These are phyloP conservation scores for Clitopilus passeckerianus DNA, from an alignment of 768 basidiomycete genomes.

Conservation along the genomic window DNA sequence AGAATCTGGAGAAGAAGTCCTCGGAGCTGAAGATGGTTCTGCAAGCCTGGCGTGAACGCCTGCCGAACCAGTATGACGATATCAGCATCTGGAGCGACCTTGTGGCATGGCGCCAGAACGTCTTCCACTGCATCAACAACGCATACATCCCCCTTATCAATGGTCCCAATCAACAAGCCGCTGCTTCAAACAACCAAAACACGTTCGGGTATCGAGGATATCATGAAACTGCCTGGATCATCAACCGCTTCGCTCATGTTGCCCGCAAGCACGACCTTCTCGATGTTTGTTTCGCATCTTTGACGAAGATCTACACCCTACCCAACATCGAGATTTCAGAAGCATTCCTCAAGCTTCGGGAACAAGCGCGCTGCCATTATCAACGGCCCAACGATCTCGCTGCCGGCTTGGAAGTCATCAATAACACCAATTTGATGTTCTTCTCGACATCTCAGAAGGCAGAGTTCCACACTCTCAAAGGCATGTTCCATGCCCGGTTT, in stretches of 20 bases:
- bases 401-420: constrained; percentile 96
- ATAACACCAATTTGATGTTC: constrained; percentile 98
- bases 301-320: constrained; percentile 97
- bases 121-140: constrained; percentile 96
- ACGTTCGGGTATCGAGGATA: constrained; percentile 94
- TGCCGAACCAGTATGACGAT: constrained; percentile 95
- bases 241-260: constrained; percentile 98
- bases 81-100: constrained; percentile 99
- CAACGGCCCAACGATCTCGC: constrained; percentile 91
- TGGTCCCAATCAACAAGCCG: constrained; percentile 44
- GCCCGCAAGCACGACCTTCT: constrained; percentile 95
- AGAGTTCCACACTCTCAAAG: constrained; percentile 97
- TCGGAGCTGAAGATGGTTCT: constrained; percentile 95
- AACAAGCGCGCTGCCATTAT: constrained; percentile 98
- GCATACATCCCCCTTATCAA: constrained; percentile 89
- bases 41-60: constrained; percentile 93
- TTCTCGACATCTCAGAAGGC: constrained; percentile 94
- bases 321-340: constrained; percentile 99
- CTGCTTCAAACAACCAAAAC: constrained; percentile 54
- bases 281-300: constrained; percentile 90
- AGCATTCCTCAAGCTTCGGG: constrained; percentile 96
- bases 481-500: constrained; percentile 93
- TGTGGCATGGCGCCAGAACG: constrained; percentile 99
- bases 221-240: constrained; percentile 99
- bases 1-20: constrained; percentile 92